Evolutionary conservation across 768 basidiomycete genomes (phyloP).

Genomic region (Tricholoma bakamatsutake): DNA sequence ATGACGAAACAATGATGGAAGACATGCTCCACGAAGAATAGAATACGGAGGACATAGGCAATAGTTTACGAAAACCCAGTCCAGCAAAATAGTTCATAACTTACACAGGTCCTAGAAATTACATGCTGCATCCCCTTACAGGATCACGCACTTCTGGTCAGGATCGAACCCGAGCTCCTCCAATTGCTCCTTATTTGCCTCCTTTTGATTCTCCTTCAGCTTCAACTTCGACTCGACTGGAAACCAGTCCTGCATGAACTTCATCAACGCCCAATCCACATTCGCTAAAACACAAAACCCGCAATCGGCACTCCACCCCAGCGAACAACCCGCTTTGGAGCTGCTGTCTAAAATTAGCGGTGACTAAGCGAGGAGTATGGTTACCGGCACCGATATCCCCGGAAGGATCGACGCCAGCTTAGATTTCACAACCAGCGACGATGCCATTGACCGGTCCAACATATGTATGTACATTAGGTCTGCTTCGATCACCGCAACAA

Average conservation of each 20-base stretch:
- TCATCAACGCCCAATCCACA: constrained; percentile 71
- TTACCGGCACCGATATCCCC: constrained; percentile 14
- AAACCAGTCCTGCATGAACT: constrained; percentile 93
- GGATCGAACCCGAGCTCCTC: constrained; percentile 58
- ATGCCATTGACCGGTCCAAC: background rate
- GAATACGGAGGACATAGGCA: no score
- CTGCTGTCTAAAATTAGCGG: no score
- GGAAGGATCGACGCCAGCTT: constrained; percentile 1
- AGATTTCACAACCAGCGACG: constrained; percentile 3
- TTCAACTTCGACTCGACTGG: constrained; percentile 77
- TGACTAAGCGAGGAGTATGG: no score
- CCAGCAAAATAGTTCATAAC: background rate
- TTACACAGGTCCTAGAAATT: background rate
- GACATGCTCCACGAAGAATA: constrained; percentile 32
- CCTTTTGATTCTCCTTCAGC: constrained; percentile 65
- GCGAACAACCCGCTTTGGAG: no score
- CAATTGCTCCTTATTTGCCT: constrained; percentile 65
- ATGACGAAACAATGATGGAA: constrained; percentile 52
- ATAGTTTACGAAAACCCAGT: background rate
- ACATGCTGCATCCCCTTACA: constrained; percentile 8
- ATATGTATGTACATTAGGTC: no score
- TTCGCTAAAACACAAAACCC: constrained; percentile 42
- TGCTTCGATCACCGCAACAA: constrained; percentile 21
- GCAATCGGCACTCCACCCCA: background rate
- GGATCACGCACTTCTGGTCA: constrained; percentile 29